These are phyloP conservation scores for Ophiocordyceps camponoti-rufipedis DNA, from an alignment of 2,329 filamentous ascomycete genomes.

Conservation along the genomic window DNA sequence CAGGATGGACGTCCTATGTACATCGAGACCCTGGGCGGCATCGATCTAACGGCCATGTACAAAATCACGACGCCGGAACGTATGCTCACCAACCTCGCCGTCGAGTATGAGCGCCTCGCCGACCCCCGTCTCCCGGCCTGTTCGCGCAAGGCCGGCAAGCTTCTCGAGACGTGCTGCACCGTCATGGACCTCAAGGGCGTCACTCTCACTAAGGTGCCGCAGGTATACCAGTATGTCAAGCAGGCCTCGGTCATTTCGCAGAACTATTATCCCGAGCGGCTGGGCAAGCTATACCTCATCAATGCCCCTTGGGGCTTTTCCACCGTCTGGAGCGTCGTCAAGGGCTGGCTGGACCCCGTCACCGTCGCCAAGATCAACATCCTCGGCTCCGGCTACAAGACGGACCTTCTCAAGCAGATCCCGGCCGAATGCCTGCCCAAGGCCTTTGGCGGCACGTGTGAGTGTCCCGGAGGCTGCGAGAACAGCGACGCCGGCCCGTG, in stretches of 20 bases:
- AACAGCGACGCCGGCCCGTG: conserved; percentile 85
- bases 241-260: conserved; percentile 79
- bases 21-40: conserved; percentile 89
- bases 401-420: conserved; percentile 68
- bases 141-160: conserved; percentile 73
- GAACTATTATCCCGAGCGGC: conserved; percentile 96
- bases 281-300: conserved; percentile 93
- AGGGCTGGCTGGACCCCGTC: conserved; percentile 90
- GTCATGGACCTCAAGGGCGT: conserved; percentile 98
- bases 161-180: conserved; percentile 95
- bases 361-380: conserved; percentile 94
- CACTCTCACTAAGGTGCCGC: conserved; percentile 59
- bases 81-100: conserved; percentile 91
- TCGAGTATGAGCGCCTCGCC: conserved; percentile 92
- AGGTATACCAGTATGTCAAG: conserved; percentile 77
- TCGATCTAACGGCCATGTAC: conserved; percentile 77
- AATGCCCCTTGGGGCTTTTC: conserved; percentile 96
- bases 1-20: conserved; percentile 94
- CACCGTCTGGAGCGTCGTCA: conserved; percentile 68
- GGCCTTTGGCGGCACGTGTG: conserved; percentile 67
- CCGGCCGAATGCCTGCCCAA: conserved; percentile 79
- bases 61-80: conserved; percentile 84
- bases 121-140: conserved; percentile 89
- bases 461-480: conserved; percentile 66
- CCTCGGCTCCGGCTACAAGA: conserved; percentile 63